Percentiles rank a stretch among this genome's conserved stretches.
phyloP scores from a whole-genome alignment of 164 flowering plant genomes.

The Hamamelis virginiana region DNA sequence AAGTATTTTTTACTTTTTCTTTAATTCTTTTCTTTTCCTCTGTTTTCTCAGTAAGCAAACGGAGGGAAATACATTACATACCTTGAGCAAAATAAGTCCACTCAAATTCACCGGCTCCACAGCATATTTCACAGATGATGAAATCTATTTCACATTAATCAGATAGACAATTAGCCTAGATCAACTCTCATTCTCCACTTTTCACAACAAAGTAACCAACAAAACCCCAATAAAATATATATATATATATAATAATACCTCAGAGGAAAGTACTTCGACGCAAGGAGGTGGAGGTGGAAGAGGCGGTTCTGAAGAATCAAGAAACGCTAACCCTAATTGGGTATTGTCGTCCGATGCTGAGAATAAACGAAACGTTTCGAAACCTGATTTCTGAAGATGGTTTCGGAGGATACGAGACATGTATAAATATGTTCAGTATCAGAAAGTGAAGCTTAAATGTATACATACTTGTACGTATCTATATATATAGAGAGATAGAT shows the following conservation, averaged over 20 bases:
- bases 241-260: constrained; percentile 32
- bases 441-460: too few relatives aligned
- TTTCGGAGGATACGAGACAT: neutral
- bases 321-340: constrained; percentile 39
- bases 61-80: constrained; percentile 14
- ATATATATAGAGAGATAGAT: neutral
- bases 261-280: constrained; percentile 60
- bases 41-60: neutral
- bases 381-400: constrained; percentile 10
- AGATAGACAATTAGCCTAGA: neutral
- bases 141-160: constrained; percentile 28
- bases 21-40: neutral
- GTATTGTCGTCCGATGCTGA: constrained; percentile 25
- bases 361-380: constrained; percentile 30
- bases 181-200: neutral
- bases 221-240: neutral
- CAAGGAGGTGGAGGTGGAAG: constrained; percentile 75
- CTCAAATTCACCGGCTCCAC: constrained; percentile 59
- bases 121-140: constrained; percentile 37
- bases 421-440: too few relatives aligned
- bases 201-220: neutral
- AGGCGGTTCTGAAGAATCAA: constrained; percentile 40
- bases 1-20: neutral
- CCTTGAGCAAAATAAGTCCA: constrained; percentile 72
- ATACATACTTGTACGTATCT: neutral